Base-by-base conservation (phyloP, 1,284 basidiomycete species). In the Pseudozyma pruni region DNA sequence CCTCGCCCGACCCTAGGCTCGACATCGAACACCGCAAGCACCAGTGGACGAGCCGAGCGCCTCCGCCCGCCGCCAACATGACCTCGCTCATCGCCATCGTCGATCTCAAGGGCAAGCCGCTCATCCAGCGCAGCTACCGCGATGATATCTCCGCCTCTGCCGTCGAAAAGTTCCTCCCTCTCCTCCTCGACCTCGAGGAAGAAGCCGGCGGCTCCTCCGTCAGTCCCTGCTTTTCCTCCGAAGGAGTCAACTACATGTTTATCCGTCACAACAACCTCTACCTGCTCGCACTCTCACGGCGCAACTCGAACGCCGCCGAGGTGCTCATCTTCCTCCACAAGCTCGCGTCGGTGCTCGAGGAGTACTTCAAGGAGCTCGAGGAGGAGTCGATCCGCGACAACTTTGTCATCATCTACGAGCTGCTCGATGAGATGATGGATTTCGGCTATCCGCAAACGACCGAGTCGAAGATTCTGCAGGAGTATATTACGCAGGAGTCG, bases 391-490 rank as follows among this genome's bases (percentile, higher is more conserved):
- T 98, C 83, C 88, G 95, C 16, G 96, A 99, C 85, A 98, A 98
- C 84, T 96, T 97, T 84, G 94, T 97, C 79, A 89, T 93, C 38
- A 93, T 97, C 10, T 96, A 97, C 82, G 78, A 96, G 83, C 88
- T 98, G 47, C 87, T 99, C 85, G 96, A 98, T 81, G 95, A 98
- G 86, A 98, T 98, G 93, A 98, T 98, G 94, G 95, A 98, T 85
- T 98, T 97, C 85, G 96, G 96, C 13, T 98, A 93, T 83, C 95
- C 95, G 0, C 96, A 98, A 84, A 98, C 96, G 25, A 98, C 96
- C 20, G 96, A 98, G 86, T 94, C 91, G 86, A 98, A 99, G 87
- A 98, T 98, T 76, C 84, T 98, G 56, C 95, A 98, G 84, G 96
- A 98, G 90, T 98, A 98, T 83, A 98, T 98, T 85, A 99, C 96